Evolutionary conservation across 257 asterid genomes (phyloP).

Genomic region (Solanum pimpinellifolium): DNA sequence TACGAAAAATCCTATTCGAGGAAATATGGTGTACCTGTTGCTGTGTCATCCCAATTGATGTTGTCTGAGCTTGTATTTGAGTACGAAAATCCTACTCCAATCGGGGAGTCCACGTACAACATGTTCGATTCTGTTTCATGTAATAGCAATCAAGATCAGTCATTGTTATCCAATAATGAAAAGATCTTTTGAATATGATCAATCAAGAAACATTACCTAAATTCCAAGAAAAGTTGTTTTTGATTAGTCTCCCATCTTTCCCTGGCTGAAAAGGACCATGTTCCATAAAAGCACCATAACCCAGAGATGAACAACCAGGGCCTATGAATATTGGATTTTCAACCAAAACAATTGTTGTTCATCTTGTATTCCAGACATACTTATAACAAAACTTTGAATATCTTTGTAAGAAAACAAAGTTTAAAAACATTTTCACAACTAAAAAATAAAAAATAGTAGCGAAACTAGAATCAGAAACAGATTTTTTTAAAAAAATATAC

Average conservation of each 20-base stretch:
- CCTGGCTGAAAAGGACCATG: conserved; percentile 16
- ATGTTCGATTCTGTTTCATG: conserved; percentile 13
- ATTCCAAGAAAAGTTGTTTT: conserved; percentile 17
- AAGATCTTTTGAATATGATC: not conserved
- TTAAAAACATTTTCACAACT: too few species aligned
- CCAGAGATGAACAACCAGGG: conserved; percentile 19
- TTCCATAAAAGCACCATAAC: conserved; percentile 15
- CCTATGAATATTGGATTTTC: not conserved
- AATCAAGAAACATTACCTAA: conserved; percentile 3
- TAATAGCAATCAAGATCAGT: not conserved
- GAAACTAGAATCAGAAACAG: too few species aligned
- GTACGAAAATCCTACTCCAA: conserved; percentile 23
- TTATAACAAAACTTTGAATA: too few species aligned
- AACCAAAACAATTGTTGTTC: not conserved
- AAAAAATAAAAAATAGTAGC: too few species aligned
- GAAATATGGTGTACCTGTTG: not conserved
- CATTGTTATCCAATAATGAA: not conserved
- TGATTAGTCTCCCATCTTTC: not conserved
- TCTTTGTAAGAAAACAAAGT: too few species aligned
- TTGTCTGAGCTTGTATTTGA: conserved; percentile 17
- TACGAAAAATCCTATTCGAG: not conserved
- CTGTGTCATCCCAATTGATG: conserved; percentile 3
- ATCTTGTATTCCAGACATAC: too few species aligned
- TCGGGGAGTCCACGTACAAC: conserved; percentile 18
- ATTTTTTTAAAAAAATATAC: too few species aligned